Conservation (phyloP, 305 asterid species). For the Nicotiana rustica region DNA sequence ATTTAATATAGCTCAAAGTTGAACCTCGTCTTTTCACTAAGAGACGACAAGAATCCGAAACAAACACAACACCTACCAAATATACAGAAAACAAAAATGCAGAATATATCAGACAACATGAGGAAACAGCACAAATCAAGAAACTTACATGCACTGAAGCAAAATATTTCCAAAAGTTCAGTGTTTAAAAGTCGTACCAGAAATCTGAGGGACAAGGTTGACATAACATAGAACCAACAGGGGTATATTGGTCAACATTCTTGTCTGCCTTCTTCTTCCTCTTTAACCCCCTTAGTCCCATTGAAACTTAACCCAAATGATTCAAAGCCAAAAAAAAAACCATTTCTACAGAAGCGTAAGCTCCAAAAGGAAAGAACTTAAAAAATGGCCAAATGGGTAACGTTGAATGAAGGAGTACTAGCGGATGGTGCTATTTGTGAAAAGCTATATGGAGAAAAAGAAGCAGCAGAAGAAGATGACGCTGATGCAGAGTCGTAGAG, state of each 20-base stretch:
- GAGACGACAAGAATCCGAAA: no score
- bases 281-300: constrained; percentile 35
- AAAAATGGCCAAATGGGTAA: background rate
- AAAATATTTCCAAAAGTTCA: background rate
- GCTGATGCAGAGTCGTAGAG: background rate
- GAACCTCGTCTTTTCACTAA: background rate
- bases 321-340: background rate
- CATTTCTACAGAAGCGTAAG: background rate
- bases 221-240: constrained; percentile 6
- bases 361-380: constrained; percentile 3
- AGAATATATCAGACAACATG: background rate
- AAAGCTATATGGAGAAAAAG: background rate
- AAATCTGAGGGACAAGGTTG: constrained; percentile 14
- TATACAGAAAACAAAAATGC: constrained; percentile 1
- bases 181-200: constrained; percentile 25
- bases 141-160: background rate
- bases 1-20: background rate
- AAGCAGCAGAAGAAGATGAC: constrained; percentile 15
- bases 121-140: background rate
- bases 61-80: background rate
- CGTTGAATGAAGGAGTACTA: background rate
- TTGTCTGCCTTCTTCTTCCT: constrained; percentile 37
- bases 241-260: constrained; percentile 35
- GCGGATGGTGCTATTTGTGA: background rate
- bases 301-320: background rate